phyloP scores from a whole-genome alignment of 2,329 filamentous ascomycete species.

The Fusarium globosum region DNA sequence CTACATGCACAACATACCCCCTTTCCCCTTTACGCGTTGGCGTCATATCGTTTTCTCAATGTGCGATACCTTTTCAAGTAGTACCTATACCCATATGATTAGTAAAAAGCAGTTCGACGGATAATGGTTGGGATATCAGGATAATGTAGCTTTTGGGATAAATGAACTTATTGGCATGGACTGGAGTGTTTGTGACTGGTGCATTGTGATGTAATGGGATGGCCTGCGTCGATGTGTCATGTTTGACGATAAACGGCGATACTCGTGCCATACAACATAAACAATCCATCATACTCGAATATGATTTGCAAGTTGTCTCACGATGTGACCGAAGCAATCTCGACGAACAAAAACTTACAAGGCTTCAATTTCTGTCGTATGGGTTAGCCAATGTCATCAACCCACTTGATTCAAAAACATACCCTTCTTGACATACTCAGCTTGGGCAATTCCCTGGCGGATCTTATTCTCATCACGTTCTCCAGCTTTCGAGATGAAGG shows the following conservation, averaged over 20 bases:
- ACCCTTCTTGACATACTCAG: constrained; percentile 94
- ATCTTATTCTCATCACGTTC: constrained; percentile 81
- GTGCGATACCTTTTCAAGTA: constrained; percentile 93
- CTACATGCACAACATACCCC: constrained; percentile 14
- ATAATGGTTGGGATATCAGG: constrained; percentile 13
- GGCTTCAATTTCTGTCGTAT: constrained; percentile 81
- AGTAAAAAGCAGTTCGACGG: constrained; percentile 35
- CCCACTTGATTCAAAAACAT: constrained; percentile 3
- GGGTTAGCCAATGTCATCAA: not conserved
- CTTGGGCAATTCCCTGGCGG: constrained; percentile 76
- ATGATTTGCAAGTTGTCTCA: not conserved
- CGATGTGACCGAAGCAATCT: not conserved
- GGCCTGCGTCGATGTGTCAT: not conserved
- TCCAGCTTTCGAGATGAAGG: constrained; percentile 80
- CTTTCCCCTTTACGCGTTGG: constrained; percentile 45
- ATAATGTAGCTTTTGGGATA: constrained; percentile 15
- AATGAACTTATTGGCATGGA: constrained; percentile 17
- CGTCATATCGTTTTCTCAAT: constrained; percentile 82
- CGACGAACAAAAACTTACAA: constrained; percentile 70
- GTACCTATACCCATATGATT: constrained; percentile 46
- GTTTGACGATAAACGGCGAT: not conserved
- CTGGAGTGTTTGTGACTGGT: not conserved
- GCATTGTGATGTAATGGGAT: not conserved
- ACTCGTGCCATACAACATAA: not conserved
- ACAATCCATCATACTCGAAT: not conserved